Base-by-base conservation (phyloP, 2,329 filamentous ascomycete species). In the Talaromyces sp. region DNA sequence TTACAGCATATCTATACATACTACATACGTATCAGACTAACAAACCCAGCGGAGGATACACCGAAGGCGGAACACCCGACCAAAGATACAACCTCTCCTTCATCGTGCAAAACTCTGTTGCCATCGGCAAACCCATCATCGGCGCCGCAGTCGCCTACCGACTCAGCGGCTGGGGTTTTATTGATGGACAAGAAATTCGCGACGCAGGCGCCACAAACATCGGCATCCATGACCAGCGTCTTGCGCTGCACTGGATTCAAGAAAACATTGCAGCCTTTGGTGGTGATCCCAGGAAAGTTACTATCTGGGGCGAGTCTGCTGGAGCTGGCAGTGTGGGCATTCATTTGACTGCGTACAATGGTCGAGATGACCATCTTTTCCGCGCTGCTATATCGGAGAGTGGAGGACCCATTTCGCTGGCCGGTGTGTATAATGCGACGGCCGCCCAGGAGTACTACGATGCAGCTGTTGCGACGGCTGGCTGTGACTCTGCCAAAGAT, bases 371-470 rank as follows among this genome's bases (percentile, higher is more conserved):
- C 0, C 92, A 93, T 77, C 81, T 95, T 0, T 93, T 96, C 82
- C 84, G 88, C 30, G 90, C 79, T 0, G 90, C 80, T 30, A 93
- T 93, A 67, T 93, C 93, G 89, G 84, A 89, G 75, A 89, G 86
- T 1, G 89, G 89, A 2, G 85, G 81, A 60, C 72, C 88, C 0
- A 81, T 87, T 0, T 83, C 86, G 27, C 79, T 82, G 0, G 84
- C 91, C 0, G 88, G 91, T 67, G 82, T 83, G 33, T 74, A 79
- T 15, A 90, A 91, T 72, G 85, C 82, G 0, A 89, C 93, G 69
- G 78, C 74, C 73, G 62, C 69, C 81, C 60, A 68, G 73, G 27
- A 80, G 83, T 6, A 79, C 82, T 10, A 64, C 69, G 17, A 71
- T 22, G 44, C 53, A 0, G 57, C 71, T 44, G 81, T 80, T 13